Evolutionary conservation across 1,139 yeast genomes (phyloP), one percentile per base, ranked within the genome.

Genomic region (Kodamaea fungicola): DNA sequence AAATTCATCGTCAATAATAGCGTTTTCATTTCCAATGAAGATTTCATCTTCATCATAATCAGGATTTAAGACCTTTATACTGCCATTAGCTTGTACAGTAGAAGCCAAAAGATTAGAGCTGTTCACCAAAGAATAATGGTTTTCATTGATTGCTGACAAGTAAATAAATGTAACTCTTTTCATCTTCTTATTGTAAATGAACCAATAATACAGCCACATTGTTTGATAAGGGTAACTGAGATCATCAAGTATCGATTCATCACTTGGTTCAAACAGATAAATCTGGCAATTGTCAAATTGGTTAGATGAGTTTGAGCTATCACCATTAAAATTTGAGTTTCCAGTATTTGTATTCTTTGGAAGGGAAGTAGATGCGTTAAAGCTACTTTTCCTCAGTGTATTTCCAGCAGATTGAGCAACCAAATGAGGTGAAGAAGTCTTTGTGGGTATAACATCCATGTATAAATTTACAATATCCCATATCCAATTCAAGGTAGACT

Each of bases 181-280:
- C 61, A 85, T 79, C 54, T 87, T 85, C 61, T 87, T 89, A 63
- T 88, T 92, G 62, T 86, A 89, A 37, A 92, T 80, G 59, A 92
- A 92, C 84, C 95, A 92, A 72, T 87, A 87, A 55, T 83, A 73
- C 29, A 92, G 83, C 98, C 98, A 92, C 62, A 85, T 68, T 1
- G 83, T 77, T 35, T 86, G 90, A 28, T 85, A 83, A 27, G 83
- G 86, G 50, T 79, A 82, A 42, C 57, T 77, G 45, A 68, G 59
- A 59, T 69, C 80, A 67, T 80, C 86, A 46, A 85, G 83, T 27
- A 88, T 68, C 31, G 87, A 82, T 37, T 87, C 82, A 48, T 85
- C 89, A 8, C 87, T 78, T 2, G 96, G 95, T 42, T 78, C 82
- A 52, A 85, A 80, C 50, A 82, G 84, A 56, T 83, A 89, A 19